A percentile compares a stretch with the other conserved stretches of the same genome.
Evolutionary conservation across 2,329 filamentous ascomycete species (phyloP).

Genomic region (Aspergillus transmontanensis): DNA sequence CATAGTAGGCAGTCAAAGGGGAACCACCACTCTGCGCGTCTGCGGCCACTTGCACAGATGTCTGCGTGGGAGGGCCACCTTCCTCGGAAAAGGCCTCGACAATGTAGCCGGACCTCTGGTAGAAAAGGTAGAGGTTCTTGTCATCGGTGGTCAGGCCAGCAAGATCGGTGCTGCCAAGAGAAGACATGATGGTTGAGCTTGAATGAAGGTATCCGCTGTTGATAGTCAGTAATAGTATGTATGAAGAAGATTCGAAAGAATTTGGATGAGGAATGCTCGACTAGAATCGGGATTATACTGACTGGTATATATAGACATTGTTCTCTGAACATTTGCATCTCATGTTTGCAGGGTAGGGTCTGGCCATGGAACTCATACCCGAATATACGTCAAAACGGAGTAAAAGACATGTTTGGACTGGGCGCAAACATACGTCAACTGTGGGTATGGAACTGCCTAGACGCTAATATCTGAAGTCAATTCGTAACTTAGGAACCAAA

Average conservation of each 20-base stretch:
- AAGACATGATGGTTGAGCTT: not conserved
- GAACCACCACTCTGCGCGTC: not conserved
- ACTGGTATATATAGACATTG: not conserved
- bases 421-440: not conserved
- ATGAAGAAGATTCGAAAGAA: too few species aligned
- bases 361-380: not conserved
- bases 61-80: not conserved
- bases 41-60: not conserved
- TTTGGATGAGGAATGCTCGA: not conserved
- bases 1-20: constrained; percentile 1
- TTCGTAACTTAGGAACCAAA: not conserved
- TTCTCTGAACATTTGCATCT: not conserved
- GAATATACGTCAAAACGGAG: not conserved
- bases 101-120: not conserved
- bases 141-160: not conserved
- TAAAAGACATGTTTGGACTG: not conserved
- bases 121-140: not conserved
- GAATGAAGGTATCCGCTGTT: not conserved
- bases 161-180: constrained; percentile 2
- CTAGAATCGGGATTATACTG: not conserved
- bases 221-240: not conserved
- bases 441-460: not conserved
- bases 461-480: not conserved
- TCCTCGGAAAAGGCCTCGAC: not conserved
- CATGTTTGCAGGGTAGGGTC: not conserved